Percentiles rank a stretch among this genome's conserved stretches.
phyloP scores from a whole-genome alignment of 2,329 filamentous ascomycete species.

The Trichoderma endophyticum region DNA sequence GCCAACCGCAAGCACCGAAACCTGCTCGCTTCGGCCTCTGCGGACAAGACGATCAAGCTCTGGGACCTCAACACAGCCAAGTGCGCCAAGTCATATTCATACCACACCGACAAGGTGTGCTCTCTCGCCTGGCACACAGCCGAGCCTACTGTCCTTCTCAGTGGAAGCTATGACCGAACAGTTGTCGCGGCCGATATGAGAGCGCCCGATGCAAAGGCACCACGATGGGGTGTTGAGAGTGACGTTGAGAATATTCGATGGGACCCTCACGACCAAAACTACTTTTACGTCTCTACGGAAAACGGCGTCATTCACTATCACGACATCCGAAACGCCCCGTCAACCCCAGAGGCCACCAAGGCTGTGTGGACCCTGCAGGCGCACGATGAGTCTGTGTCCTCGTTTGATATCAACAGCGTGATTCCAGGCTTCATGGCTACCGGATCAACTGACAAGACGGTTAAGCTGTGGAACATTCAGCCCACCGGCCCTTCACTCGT shows the following conservation, averaged over 20 bases:
- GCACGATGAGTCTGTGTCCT: slow-evolving; percentile 86
- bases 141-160: slow-evolving; percentile 84
- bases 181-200: slow-evolving; percentile 96
- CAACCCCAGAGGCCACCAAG: slow-evolving; percentile 71
- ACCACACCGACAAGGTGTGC: slow-evolving; percentile 98
- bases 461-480: slow-evolving; percentile 95
- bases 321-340: slow-evolving; percentile 74
- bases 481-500: slow-evolving; percentile 82
- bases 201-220: slow-evolving; percentile 75
- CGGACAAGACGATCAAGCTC: slow-evolving; percentile 94
- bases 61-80: slow-evolving; percentile 93
- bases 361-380: slow-evolving; percentile 93
- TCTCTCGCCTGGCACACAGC: slow-evolving; percentile 88
- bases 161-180: slow-evolving; percentile 92
- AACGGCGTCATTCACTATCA: slow-evolving; percentile 89
- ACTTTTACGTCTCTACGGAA: slow-evolving; percentile 94
- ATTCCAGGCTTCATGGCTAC: slow-evolving; percentile 93
- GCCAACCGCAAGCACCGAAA: slow-evolving; percentile 94
- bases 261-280: slow-evolving; percentile 90
- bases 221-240: slow-evolving; percentile 89
- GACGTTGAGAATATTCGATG: slow-evolving; percentile 91
- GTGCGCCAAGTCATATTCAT: slow-evolving; percentile 91
- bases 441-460: slow-evolving; percentile 87
- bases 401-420: slow-evolving; percentile 85
- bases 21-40: slow-evolving; percentile 88